Percentiles rank a stretch among this genome's conserved stretches.
Conservation (phyloP, 1,139 yeast species). For the Nakaseomyces bracarensis region DNA sequence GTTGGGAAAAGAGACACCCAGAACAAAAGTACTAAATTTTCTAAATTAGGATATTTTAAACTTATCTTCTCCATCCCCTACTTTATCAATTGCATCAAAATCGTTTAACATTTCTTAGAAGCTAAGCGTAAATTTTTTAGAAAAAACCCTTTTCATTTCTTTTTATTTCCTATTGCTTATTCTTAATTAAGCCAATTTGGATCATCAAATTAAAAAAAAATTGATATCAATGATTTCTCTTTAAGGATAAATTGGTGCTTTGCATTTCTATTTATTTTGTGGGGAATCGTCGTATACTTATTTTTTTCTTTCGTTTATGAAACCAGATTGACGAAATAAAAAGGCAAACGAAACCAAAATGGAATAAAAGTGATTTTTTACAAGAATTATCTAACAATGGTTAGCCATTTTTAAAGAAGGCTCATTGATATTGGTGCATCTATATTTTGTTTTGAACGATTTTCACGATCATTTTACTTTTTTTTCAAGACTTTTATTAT, state of each 20-base stretch:
- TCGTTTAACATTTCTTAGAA: not conserved
- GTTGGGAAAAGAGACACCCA: slow-evolving; percentile 58
- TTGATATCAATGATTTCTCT: no score
- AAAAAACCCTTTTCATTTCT: no score
- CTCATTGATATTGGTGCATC: slow-evolving; percentile 1
- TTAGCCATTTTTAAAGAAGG: not conserved
- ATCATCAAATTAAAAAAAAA: no score
- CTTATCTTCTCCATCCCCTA: no score
- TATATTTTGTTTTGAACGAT: not conserved
- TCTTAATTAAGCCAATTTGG: no score
- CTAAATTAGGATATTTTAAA: not conserved
- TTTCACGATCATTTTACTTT: slow-evolving; percentile 2
- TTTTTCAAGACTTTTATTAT: not conserved
- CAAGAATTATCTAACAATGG: no score
- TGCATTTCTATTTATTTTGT: no score
- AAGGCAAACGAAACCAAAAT: not conserved
- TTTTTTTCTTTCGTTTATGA: not conserved
- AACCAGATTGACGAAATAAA: no score
- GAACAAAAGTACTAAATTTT: slow-evolving; percentile 14
- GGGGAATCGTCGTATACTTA: not conserved
- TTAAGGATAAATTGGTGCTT: no score
- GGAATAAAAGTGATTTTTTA: no score
- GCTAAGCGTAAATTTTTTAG: no score
- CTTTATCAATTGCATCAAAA: not conserved
- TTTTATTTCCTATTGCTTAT: no score